Evolutionary conservation across 352 stramenopile species (phyloP), one percentile per base, ranked within the genome.

Genomic region (Globisporangium barbulae): DNA sequence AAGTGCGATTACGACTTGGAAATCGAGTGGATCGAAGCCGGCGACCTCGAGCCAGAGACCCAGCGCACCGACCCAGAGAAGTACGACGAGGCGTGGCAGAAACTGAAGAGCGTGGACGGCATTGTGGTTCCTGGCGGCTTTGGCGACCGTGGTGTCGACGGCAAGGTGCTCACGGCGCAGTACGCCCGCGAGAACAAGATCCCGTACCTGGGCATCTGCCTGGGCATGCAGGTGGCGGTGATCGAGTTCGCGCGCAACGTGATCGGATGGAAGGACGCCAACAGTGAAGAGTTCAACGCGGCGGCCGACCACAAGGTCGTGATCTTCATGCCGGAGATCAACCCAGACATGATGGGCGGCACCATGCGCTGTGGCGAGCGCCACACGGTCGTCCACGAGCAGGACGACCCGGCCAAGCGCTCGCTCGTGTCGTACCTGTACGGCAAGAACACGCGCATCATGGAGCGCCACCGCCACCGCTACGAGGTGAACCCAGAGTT

Each of bases 281-380:
- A 98, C 76, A 98, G 90, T 53, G 91, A 97, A 58, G 97, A 99
- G 77, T 99, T 99, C 68, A 71, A 94, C 61, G 76, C 88, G 49
- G 70, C 90, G 42, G 78, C 87, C 22, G 68, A 85, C 35, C 83
- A 98, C 73, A 96, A 96, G 67, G 95, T 99, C 39, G 93, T 99
- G n/a, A 82, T 99, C 56, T 99, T 99, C 79, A 99, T 99, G 98
- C 98, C 98, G 2, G 98, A 99, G 83, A 98, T 99, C 72, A 97
- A 99, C 77, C 85, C 82, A 5, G 90, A 97, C 48, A 86, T 96
- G 44, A 99, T 99, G 97, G 98, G 98, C 48, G 98, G 98, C 61
- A 99, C 97, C 12, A 99, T 99, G 98, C 94, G 98, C 59, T 94
- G 99, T n/a, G 98, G 98, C 57, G 96, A 89, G 49, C 85, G 97